Conservation (phyloP, 192 early-diverging fungal genomes). For the Coemansia sp. region DNA sequence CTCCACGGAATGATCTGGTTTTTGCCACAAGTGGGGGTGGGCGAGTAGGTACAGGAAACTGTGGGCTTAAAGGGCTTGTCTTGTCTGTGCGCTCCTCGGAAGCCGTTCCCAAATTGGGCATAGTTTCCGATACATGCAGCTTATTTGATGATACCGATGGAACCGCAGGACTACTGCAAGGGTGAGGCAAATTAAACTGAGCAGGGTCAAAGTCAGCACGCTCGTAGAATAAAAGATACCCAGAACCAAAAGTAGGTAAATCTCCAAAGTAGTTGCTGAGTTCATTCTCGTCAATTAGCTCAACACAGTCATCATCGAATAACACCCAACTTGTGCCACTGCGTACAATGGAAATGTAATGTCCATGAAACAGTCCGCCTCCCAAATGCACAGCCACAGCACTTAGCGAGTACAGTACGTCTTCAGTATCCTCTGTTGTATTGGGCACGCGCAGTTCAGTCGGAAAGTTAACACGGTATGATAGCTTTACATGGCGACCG, state of each 20-base stretch:
- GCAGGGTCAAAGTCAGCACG: slow-evolving; percentile 46
- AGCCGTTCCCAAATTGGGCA: slow-evolving; percentile 24
- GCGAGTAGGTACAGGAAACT: slow-evolving; percentile 32
- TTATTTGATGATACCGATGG: background rate
- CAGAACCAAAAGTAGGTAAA: slow-evolving; percentile 68
- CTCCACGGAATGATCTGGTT: slow-evolving; percentile 33
- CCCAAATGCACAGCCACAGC: slow-evolving; percentile 95
- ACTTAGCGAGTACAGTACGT: slow-evolving; percentile 84
- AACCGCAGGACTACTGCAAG: background rate
- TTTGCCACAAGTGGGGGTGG: slow-evolving; percentile 46
- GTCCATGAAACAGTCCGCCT: slow-evolving; percentile 92
- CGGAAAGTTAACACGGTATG: slow-evolving; percentile 92
- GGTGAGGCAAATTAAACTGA: slow-evolving; percentile 40
- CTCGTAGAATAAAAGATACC: slow-evolving; percentile 82
- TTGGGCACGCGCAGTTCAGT: slow-evolving; percentile 92
- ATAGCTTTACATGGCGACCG: slow-evolving; percentile 89
- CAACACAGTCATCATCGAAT: slow-evolving; percentile 96
- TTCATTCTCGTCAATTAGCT: slow-evolving; percentile 74
- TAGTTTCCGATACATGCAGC: slow-evolving; percentile 20
- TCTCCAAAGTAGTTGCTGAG: slow-evolving; percentile 82
- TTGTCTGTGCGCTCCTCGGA: background rate
- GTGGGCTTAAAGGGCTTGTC: background rate
- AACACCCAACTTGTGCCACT: slow-evolving; percentile 84
- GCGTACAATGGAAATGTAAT: slow-evolving; percentile 92
- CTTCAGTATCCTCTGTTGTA: slow-evolving; percentile 84